Evolutionary conservation across 78 protist species (phyloP).

Genomic region (Corallochytrium limacisporum): DNA sequence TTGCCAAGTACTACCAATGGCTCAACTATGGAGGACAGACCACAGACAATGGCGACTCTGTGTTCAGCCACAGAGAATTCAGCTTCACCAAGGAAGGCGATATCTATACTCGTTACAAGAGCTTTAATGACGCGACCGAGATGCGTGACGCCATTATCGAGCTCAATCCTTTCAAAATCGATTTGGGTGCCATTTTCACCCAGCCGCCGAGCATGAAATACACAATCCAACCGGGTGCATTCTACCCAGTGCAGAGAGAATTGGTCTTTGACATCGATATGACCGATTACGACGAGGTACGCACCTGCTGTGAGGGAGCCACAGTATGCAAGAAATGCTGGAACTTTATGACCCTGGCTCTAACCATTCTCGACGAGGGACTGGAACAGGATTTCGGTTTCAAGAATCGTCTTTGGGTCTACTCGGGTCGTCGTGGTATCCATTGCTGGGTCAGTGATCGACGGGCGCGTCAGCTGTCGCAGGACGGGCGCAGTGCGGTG

Average conservation of each 20-base stretch:
- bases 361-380: slow-evolving; percentile 29
- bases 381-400: slow-evolving; percentile 73
- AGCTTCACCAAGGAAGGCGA: slow-evolving; percentile 44
- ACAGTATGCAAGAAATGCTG: slow-evolving; percentile 77
- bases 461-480: slow-evolving; percentile 49
- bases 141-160: neutral
- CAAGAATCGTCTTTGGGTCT: slow-evolving; percentile 80
- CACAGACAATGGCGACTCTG: neutral
- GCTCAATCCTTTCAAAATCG: slow-evolving; percentile 44
- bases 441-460: slow-evolving; percentile 96
- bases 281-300: slow-evolving; percentile 91
- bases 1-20: slow-evolving; percentile 22
- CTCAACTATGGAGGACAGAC: slow-evolving; percentile 12
- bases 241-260: slow-evolving; percentile 51
- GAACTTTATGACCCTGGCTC: slow-evolving; percentile 70
- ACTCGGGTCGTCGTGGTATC: slow-evolving; percentile 95
- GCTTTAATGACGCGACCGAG: slow-evolving; percentile 8
- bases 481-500: slow-evolving; percentile 56
- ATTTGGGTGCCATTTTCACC: slow-evolving; percentile 64
- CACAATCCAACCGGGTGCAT: neutral
- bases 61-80: slow-evolving; percentile 28
- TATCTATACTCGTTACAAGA: slow-evolving; percentile 26
- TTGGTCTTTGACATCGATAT: slow-evolving; percentile 95
- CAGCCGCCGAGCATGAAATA: slow-evolving; percentile 4
- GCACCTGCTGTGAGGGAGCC: slow-evolving; percentile 41